These are phyloP conservation scores for Leucocoprinus birnbaumii DNA, from an alignment of 768 basidiomycete genomes.

Conservation along the genomic window DNA sequence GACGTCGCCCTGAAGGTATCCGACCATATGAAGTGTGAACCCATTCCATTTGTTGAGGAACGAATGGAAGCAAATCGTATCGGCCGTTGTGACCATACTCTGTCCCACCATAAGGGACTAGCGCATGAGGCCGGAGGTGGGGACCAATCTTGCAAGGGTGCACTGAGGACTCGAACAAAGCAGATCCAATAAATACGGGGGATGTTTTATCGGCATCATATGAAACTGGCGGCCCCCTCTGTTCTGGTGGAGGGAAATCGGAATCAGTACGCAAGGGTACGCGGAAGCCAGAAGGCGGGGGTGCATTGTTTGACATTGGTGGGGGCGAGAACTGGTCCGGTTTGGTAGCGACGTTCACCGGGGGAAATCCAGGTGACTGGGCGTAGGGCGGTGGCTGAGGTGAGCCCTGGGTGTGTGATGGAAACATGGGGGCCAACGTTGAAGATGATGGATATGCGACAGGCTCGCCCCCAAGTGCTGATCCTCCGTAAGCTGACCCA, in stretches of 20 bases:
- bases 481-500: not conserved
- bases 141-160: conserved; percentile 84
- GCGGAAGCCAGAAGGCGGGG: conserved; percentile 70
- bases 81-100: conserved; percentile 63
- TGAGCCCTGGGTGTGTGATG: not conserved
- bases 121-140: conserved; percentile 44
- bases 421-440: not conserved
- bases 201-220: conserved; percentile 53
- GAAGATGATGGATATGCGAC: not conserved
- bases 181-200: conserved; percentile 73
- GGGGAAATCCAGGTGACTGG: conserved; percentile 8
- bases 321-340: not conserved
- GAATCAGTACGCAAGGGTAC: conserved; percentile 45
- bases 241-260: conserved; percentile 39
- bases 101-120: conserved; percentile 61
- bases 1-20: conserved; percentile 53
- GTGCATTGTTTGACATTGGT: conserved; percentile 17
- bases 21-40: conserved; percentile 59
- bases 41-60: conserved; percentile 68
- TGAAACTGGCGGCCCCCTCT: conserved; percentile 50
- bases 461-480: conserved; percentile 4
- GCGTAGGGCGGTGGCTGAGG: conserved; percentile 17
- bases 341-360: not conserved
- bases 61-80: conserved; percentile 75
- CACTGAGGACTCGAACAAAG: conserved; percentile 61